Evolutionary conservation across 1,284 basidiomycete species (phyloP), one percentile per base, ranked within the genome.

Genomic region (Golubevia pallescens): DNA sequence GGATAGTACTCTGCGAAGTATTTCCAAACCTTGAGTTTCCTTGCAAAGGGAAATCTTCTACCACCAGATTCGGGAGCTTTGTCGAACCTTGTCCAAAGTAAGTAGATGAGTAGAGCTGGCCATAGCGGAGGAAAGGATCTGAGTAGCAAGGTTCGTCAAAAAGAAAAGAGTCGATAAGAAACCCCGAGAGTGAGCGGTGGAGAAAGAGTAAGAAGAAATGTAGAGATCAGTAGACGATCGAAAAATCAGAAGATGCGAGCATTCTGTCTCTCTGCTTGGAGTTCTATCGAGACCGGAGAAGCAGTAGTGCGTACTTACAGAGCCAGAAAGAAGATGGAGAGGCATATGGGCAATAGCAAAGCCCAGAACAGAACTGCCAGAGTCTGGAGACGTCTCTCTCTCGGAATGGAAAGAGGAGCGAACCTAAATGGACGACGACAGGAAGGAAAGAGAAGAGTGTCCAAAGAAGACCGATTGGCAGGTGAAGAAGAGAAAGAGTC

Each of bases 1-100:
- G 82, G 82, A 51, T 81, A 84, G 67, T 84, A 84, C 42, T 81
- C 73, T 16, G 78, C 80, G 70, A 84, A 80, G 66, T 74, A 78
- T 24, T 73, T 69, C 57, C 76, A 83, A 34, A 83, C 58, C 34
- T 65, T 23, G 4, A 74, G 57, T 48, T 70, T 63, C 28, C 82
- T 70, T 4, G 78, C 69, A 67, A 69, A 76, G 1, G 70, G 60
- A 61, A 67, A 62, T 4, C 73, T 61, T 0, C 81, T 68, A 6
- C 76, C 80, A 6, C 81, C 81, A 8, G 66, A 73, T 34, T 78
- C 73, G 20, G 75, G 72, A 5, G 81, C 79, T 19, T 62, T 38
- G 57, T 80, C 76, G 60, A 77, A 76, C 53, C 67, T 64, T 53
- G 80, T 71, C 79, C 79, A 84, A 16, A 79, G 63, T 32, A 81